Base-by-base conservation (phyloP, 1,284 basidiomycete genomes). In the Tilletia indica region DNA sequence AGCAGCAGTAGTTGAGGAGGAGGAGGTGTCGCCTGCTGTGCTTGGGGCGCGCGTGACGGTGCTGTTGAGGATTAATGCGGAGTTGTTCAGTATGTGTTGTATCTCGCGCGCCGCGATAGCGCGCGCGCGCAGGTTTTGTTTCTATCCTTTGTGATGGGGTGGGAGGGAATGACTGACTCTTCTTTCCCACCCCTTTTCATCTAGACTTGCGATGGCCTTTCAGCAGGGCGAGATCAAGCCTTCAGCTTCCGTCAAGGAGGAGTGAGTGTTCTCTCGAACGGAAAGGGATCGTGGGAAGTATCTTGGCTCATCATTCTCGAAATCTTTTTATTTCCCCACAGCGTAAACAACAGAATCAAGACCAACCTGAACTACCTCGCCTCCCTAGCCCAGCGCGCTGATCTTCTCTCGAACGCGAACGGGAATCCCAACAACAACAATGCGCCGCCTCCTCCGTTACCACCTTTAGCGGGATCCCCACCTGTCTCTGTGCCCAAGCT, bases 191-290 rank as follows among this genome's bases (percentile, higher is more conserved):
- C 51, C 0, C 51, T 3, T 11, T 54, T 6, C 3, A 8, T 19
- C 16, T 19, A 54, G 36, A 64, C 38, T 64, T 19, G 61, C 61
- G 19, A 38, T 64, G 34, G 36, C 36, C 36, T 64, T 64, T 4
- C 61, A 64, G 34, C 61, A 64, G 36, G 61, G 61, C 11, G 14
- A 19, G 19, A 42, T 64, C 31, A 25, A 64, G 61, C 61, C 61
- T 19, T 36, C 34, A 11, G 34, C 34, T 12, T 39, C 61, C 4
- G 36, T 39, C 31, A 25, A 38, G n/a, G 61, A 64, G 31, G 61
- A 64, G 36, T 54, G 51, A 54, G 51, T 54, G 2, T 31, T 31
- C 25, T 31, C 25, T 31, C 25, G 1, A 31, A 31, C 25, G 25
- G 25, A 31, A 31, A 31, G 2, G 25, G 25, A 31, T 31, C 25